Percentiles rank a stretch among this genome's conserved stretches.
These are phyloP conservation scores for Solanum piurae DNA, from an alignment of 257 asterid genomes.

Conservation along the genomic window DNA sequence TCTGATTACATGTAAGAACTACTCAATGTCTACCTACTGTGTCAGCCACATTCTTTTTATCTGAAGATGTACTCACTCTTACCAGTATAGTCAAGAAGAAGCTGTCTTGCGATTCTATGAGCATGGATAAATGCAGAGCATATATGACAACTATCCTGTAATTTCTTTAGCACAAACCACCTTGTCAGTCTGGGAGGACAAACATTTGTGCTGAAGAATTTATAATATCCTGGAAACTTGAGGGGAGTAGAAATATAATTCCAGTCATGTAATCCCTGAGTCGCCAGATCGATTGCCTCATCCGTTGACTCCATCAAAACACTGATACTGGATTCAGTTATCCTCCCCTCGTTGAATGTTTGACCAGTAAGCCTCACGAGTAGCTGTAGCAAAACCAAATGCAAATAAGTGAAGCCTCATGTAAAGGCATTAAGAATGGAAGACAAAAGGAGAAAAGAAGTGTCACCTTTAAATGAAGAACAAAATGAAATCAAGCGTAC, in stretches of 20 bases:
- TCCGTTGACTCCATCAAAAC: neutral
- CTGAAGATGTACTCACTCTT: neutral
- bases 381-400: neutral
- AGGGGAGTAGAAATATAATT: neutral
- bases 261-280: neutral
- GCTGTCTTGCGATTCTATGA: neutral
- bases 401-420: neutral
- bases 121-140: conserved; percentile 1
- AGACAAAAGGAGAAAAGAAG: neutral
- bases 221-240: neutral
- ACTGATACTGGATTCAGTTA: neutral
- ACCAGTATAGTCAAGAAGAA: conserved; percentile 1
- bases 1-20: neutral
- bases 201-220: neutral
- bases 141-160: neutral
- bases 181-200: neutral
- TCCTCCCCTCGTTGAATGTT: neutral
- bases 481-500: neutral
- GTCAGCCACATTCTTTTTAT: neutral
- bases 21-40: neutral
- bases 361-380: neutral
- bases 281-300: neutral
- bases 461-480: neutral
- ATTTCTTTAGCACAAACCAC: neutral
- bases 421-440: neutral